These are phyloP conservation scores for Cucurbita pepo DNA, from an alignment of 306 rosid genomes.

Conservation along the genomic window DNA sequence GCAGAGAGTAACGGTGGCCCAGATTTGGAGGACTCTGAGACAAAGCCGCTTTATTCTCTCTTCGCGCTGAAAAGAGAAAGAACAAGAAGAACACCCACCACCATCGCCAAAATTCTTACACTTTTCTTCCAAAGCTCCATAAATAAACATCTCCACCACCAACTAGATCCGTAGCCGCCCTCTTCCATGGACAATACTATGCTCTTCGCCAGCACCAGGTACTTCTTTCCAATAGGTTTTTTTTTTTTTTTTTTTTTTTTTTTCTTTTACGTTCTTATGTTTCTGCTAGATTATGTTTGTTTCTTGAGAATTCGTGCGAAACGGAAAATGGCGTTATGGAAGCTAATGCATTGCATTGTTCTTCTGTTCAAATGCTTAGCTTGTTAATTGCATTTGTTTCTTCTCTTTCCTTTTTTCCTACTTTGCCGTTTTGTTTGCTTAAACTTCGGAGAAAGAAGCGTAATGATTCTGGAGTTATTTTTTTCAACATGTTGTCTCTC, in stretches of 20 bases:
- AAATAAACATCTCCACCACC: neutral
- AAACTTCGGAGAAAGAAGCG: neutral
- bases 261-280: neutral
- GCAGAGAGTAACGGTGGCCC: slow-evolving; percentile 33
- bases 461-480: neutral
- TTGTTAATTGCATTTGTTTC: neutral
- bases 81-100: neutral
- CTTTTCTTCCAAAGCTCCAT: slow-evolving; percentile 1
- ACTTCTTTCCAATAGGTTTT: neutral
- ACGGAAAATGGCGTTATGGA: neutral
- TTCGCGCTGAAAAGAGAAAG: slow-evolving; percentile 13
- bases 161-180: slow-evolving; percentile 25
- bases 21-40: slow-evolving; percentile 38
- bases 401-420: neutral
- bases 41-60: slow-evolving; percentile 33
- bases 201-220: slow-evolving; percentile 23
- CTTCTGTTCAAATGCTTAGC: neutral
- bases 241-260: too few relatives aligned
- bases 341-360: neutral
- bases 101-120: slow-evolving; percentile 12
- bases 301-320: neutral
- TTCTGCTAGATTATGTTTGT: neutral
- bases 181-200: slow-evolving; percentile 6
- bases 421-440: neutral
- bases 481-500: neutral